Conservation (phyloP, 306 rosid species). For the Astragalus glycyphyllos region DNA sequence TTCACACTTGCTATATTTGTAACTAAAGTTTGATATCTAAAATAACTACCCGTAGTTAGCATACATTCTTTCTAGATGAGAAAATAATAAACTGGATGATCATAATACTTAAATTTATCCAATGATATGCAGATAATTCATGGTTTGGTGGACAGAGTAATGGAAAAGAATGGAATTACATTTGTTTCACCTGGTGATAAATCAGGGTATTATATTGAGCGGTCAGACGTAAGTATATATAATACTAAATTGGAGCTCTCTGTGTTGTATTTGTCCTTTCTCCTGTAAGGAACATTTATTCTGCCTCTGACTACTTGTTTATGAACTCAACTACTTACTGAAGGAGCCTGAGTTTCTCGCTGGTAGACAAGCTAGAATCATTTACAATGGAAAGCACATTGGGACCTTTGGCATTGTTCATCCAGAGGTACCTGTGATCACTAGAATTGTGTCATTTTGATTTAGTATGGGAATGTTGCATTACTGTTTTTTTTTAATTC, state of each 20-base stretch:
- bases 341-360: conserved; percentile 92
- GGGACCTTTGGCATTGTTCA: conserved; percentile 95
- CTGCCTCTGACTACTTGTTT: conserved; percentile 20
- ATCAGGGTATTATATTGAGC: conserved; percentile 66
- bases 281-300: neutral
- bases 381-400: conserved; percentile 65
- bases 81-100: conserved; percentile 12
- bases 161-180: conserved; percentile 77
- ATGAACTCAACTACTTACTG: conserved; percentile 38
- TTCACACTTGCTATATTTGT: neutral
- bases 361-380: conserved; percentile 82
- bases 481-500: neutral
- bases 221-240: conserved; percentile 66
- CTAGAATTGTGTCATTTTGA: conserved; percentile 21
- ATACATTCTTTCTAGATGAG: neutral
- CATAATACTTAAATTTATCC: conserved; percentile 14
- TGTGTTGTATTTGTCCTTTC: conserved; percentile 21
- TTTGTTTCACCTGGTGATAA: conserved; percentile 68
- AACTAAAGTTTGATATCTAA: conserved; percentile 20
- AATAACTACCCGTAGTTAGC: conserved; percentile 9
- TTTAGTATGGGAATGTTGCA: conserved; percentile 6
- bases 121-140: conserved; percentile 75
- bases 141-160: conserved; percentile 88
- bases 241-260: conserved; percentile 13
- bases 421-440: conserved; percentile 70